phyloP scores from a whole-genome alignment of 1,284 basidiomycete genomes.

The Ceratobasidium sp. region DNA sequence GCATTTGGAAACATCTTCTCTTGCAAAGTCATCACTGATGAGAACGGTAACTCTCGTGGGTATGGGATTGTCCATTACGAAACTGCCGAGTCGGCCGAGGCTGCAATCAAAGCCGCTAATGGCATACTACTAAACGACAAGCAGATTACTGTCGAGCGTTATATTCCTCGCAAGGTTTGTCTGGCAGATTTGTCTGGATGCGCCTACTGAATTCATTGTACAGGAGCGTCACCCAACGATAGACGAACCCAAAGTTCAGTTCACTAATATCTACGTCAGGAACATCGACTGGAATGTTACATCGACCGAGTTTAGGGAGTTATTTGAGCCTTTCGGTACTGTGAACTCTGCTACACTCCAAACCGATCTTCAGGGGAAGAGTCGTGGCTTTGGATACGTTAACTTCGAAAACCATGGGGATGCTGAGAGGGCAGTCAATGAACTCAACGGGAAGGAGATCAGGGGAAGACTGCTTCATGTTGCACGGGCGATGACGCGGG shows the following conservation, averaged over 20 bases:
- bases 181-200: not conserved
- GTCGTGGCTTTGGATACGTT: constrained; percentile 98
- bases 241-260: constrained; percentile 95
- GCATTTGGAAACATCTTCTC: constrained; percentile 99
- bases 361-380: constrained; percentile 85
- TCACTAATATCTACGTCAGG: constrained; percentile 99
- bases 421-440: constrained; percentile 89
- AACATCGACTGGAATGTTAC: constrained; percentile 88
- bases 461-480: constrained; percentile 95
- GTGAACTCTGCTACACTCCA: constrained; percentile 91
- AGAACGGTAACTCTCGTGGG: constrained; percentile 90
- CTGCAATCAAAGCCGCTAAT: constrained; percentile 98
- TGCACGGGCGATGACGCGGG: constrained; percentile 97
- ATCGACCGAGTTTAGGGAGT: constrained; percentile 85
- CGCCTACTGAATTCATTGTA: not conserved
- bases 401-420: constrained; percentile 95
- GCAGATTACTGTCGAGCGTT: constrained; percentile 98
- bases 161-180: constrained; percentile 93
- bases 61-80: constrained; percentile 99
- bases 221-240: constrained; percentile 97
- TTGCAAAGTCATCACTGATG: constrained; percentile 98
- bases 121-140: constrained; percentile 99
- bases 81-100: constrained; percentile 94
- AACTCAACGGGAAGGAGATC: constrained; percentile 86
- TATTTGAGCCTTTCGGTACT: constrained; percentile 82